Evolutionary conservation across 2,329 filamentous ascomycete species (phyloP).

Genomic region (Corinectria fuckeliana): DNA sequence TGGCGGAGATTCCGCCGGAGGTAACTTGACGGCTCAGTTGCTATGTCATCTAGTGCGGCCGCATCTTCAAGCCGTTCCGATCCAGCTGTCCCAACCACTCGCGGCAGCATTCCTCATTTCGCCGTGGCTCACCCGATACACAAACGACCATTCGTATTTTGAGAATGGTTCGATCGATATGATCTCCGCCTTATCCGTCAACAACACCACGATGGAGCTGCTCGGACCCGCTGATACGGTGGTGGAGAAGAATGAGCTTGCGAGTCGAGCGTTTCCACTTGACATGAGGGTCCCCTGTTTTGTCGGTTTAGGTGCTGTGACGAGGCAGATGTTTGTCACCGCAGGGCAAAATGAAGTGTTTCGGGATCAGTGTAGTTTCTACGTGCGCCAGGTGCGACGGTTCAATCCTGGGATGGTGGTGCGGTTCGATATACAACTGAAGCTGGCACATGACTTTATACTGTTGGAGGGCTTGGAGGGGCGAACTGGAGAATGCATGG

Average conservation of each 20-base stretch:
- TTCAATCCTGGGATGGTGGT: conserved; percentile 18
- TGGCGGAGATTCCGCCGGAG: conserved; percentile 45
- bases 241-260: neutral
- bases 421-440: neutral
- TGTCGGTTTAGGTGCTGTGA: conserved; percentile 2
- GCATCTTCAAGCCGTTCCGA: conserved; percentile 22
- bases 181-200: conserved; percentile 2
- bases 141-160: conserved; percentile 1
- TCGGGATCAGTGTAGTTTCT: conserved; percentile 8
- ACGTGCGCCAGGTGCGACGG: conserved; percentile 6
- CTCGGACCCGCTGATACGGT: neutral
- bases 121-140: conserved; percentile 30
- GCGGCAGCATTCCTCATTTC: conserved; percentile 41
- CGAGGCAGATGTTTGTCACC: conserved; percentile 8
- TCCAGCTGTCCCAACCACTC: conserved; percentile 34
- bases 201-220: neutral
- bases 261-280: conserved; percentile 7
- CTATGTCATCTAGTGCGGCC: conserved; percentile 39
- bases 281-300: conserved; percentile 16
- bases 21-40: conserved; percentile 40
- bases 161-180: conserved; percentile 16
- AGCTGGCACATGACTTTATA: conserved; percentile 21
- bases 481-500: conserved; percentile 13
- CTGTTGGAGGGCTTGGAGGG: conserved; percentile 14
- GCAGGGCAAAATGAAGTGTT: conserved; percentile 18